Conservation (phyloP, 495 filamentous ascomycete genomes). For the Penicillium atrosanguineum region DNA sequence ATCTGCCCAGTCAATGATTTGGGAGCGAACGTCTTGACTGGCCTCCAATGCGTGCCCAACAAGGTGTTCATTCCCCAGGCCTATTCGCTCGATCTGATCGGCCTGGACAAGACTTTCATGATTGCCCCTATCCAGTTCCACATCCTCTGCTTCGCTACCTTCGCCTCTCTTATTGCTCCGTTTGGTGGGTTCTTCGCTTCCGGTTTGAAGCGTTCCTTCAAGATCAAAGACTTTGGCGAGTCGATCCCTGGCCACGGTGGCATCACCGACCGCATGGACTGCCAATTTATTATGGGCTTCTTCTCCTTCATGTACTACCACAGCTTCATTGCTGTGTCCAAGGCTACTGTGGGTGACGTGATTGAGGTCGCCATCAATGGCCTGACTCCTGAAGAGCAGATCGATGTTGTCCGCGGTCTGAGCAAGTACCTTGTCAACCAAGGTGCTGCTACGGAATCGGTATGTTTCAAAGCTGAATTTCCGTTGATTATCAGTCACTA, state of each 20-base stretch:
- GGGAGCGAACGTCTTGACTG: slow-evolving; percentile 85
- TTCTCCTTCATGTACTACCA: slow-evolving; percentile 98
- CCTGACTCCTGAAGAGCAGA: slow-evolving; percentile 76
- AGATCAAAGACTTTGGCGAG: slow-evolving; percentile 99
- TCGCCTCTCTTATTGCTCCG: slow-evolving; percentile 94
- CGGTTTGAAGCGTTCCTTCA: slow-evolving; percentile 97
- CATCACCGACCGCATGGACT: slow-evolving; percentile 99
- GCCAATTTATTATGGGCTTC: slow-evolving; percentile 99
- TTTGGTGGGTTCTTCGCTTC: slow-evolving; percentile 99
- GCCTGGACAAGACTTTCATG: slow-evolving; percentile 57
- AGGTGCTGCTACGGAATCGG: slow-evolving; percentile 62
- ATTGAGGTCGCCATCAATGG: slow-evolving; percentile 88
- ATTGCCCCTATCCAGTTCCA: slow-evolving; percentile 94
- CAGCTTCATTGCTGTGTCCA: slow-evolving; percentile 89
- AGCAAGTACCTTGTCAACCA: slow-evolving; percentile 86
- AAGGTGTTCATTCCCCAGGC: slow-evolving; percentile 81
- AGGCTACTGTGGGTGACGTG: slow-evolving; percentile 75
- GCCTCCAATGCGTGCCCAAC: slow-evolving; percentile 90
- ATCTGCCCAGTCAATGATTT: slow-evolving; percentile 97
- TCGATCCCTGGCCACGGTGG: slow-evolving; percentile 97
- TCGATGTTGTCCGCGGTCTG: slow-evolving; percentile 81
- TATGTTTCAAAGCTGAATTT: slow-evolving; percentile 31
- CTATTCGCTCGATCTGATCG: slow-evolving; percentile 68
- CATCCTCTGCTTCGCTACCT: slow-evolving; percentile 84
- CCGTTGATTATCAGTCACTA: slow-evolving; percentile 6